These are phyloP conservation scores for Cladobotryum protrusum DNA, from an alignment of 2,329 filamentous ascomycete genomes.

Conservation along the genomic window DNA sequence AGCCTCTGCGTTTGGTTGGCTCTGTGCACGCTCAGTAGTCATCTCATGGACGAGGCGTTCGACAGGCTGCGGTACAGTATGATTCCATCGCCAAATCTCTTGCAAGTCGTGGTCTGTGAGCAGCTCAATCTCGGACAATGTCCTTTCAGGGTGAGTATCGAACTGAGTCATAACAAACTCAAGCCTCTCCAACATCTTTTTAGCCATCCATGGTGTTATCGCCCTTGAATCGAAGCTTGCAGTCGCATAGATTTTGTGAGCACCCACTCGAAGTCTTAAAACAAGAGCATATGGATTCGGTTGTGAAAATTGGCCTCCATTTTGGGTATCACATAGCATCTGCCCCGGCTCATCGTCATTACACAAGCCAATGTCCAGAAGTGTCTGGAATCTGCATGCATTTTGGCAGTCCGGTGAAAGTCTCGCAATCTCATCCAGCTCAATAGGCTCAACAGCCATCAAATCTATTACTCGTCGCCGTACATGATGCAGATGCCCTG, in stretches of 20 bases:
- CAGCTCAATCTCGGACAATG: too few relatives aligned
- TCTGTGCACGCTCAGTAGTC: neutral
- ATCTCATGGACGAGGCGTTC: neutral
- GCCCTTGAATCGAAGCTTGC: neutral
- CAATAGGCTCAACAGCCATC: conserved; percentile 13
- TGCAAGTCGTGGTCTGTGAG: too few relatives aligned
- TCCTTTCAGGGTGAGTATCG: neutral
- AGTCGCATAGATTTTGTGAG: neutral
- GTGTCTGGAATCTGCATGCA: conserved; percentile 13
- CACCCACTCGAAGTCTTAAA: neutral
- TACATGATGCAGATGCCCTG: conserved; percentile 25
- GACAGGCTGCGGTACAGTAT: too few relatives aligned
- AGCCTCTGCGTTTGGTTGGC: conserved; percentile 9
- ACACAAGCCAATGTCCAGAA: conserved; percentile 8
- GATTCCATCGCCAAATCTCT: too few relatives aligned
- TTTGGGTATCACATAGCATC: too few relatives aligned
- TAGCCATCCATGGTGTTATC: neutral
- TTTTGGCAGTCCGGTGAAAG: conserved; percentile 2
- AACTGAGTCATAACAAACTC: neutral
- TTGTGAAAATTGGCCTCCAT: too few relatives aligned
- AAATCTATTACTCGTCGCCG: conserved; percentile 14
- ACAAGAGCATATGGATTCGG: neutral
- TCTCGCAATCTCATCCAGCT: conserved; percentile 12
- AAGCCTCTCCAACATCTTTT: neutral
- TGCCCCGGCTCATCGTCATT: too few relatives aligned